Evolutionary conservation across 805 yeast genomes (phyloP).

Genomic region (Candida glaebosa): DNA sequence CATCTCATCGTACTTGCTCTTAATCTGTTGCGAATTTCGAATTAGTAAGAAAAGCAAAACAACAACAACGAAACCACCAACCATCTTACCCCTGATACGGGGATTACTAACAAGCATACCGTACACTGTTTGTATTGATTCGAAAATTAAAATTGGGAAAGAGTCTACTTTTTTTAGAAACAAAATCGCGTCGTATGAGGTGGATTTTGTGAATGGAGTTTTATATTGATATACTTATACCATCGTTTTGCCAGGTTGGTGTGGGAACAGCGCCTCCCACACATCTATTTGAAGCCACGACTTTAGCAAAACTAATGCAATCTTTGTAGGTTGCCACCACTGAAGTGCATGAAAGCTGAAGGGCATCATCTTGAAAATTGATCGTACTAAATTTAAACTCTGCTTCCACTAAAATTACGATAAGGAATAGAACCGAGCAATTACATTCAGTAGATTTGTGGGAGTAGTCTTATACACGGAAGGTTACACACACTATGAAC

Average conservation of each 20-base stretch:
- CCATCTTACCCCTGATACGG: not conserved
- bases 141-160: not conserved
- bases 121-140: not conserved
- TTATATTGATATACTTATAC: not conserved
- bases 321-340: too few relatives aligned
- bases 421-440: too few relatives aligned
- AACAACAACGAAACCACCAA: not conserved
- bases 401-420: too few relatives aligned
- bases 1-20: not conserved
- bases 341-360: too few relatives aligned
- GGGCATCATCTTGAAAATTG: too few relatives aligned
- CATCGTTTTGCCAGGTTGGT: too few relatives aligned
- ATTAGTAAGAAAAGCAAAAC: not conserved
- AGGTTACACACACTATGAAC: not conserved
- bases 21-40: not conserved
- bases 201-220: not conserved
- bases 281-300: too few relatives aligned
- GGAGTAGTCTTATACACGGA: too few relatives aligned
- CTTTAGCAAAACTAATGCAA: too few relatives aligned
- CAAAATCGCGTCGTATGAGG: not conserved
- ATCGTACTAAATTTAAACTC: too few relatives aligned
- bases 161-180: not conserved
- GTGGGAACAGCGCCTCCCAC: too few relatives aligned
- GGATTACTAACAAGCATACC: not conserved
- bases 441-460: too few relatives aligned